Conservation (phyloP, 1,284 basidiomycete genomes). For the Trichosporon sp. region DNA sequence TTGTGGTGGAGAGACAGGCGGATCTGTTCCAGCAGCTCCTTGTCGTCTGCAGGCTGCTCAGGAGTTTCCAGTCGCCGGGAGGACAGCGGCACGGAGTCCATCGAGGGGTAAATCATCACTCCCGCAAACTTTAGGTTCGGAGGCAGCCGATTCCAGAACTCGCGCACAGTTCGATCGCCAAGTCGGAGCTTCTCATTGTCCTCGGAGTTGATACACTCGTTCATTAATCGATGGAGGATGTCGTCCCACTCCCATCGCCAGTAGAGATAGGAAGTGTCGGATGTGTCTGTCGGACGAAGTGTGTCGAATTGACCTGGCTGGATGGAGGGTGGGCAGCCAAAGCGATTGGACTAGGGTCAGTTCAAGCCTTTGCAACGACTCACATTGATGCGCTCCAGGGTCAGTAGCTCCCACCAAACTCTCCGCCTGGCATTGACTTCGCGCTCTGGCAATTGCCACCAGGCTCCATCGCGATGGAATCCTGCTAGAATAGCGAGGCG, state of each 20-base stretch:
- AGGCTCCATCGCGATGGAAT: background rate
- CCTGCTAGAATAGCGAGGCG: background rate
- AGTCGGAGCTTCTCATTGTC: background rate
- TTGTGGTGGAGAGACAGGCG: background rate
- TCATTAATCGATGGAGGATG: background rate
- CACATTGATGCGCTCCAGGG: background rate
- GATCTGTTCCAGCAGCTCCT: background rate
- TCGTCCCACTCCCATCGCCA: conserved; percentile 5
- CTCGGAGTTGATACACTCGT: background rate
- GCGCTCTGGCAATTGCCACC: background rate
- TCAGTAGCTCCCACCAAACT: background rate
- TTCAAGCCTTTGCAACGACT: background rate
- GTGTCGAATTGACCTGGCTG: background rate
- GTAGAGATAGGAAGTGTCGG: background rate
- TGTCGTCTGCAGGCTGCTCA: background rate
- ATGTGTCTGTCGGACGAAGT: background rate
- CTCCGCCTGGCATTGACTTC: background rate
- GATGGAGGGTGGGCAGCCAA: background rate
- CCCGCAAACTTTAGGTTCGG: background rate
- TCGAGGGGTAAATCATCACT: background rate
- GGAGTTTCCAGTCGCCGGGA: background rate
- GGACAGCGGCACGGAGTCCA: background rate
- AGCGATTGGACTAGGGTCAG: background rate
- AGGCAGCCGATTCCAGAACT: background rate
- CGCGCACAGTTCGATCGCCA: background rate